phyloP scores from a whole-genome alignment of 768 basidiomycete species.

The Trametopsis cervina region DNA sequence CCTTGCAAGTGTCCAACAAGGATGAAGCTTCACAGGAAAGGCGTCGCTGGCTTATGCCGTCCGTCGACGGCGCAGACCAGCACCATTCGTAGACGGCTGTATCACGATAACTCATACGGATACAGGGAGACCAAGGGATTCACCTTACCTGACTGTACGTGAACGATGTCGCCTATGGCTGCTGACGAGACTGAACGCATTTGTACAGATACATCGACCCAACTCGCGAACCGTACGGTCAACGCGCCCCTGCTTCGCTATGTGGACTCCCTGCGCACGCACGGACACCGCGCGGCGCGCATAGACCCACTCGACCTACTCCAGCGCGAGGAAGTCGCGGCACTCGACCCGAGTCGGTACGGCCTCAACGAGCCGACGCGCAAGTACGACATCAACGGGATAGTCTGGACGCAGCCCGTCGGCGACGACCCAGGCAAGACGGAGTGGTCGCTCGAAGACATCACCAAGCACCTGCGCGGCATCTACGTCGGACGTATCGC shows the following conservation, averaged over 20 bases:
- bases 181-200: neutral
- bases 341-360: slow-evolving; percentile 71
- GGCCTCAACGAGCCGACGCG: slow-evolving; percentile 50
- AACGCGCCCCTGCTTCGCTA: slow-evolving; percentile 84
- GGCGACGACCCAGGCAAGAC: slow-evolving; percentile 30
- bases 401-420: slow-evolving; percentile 62
- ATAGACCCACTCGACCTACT: slow-evolving; percentile 88
- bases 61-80: neutral
- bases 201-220: slow-evolving; percentile 49
- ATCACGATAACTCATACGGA: slow-evolving; percentile 79
- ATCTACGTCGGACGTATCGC: slow-evolving; percentile 84
- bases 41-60: neutral
- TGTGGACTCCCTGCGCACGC: slow-evolving; percentile 81
- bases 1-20: neutral
- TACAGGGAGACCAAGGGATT: slow-evolving; percentile 61
- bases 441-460: slow-evolving; percentile 65
- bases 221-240: slow-evolving; percentile 57
- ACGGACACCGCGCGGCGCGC: slow-evolving; percentile 77
- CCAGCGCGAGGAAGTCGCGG: slow-evolving; percentile 72
- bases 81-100: no score
- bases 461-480: slow-evolving; percentile 58
- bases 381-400: slow-evolving; percentile 70
- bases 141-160: slow-evolving; percentile 67
- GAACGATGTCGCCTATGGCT: neutral
- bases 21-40: neutral